These are phyloP conservation scores for Termitomyces sp. DNA, from an alignment of 768 basidiomycete species.

Conservation along the genomic window DNA sequence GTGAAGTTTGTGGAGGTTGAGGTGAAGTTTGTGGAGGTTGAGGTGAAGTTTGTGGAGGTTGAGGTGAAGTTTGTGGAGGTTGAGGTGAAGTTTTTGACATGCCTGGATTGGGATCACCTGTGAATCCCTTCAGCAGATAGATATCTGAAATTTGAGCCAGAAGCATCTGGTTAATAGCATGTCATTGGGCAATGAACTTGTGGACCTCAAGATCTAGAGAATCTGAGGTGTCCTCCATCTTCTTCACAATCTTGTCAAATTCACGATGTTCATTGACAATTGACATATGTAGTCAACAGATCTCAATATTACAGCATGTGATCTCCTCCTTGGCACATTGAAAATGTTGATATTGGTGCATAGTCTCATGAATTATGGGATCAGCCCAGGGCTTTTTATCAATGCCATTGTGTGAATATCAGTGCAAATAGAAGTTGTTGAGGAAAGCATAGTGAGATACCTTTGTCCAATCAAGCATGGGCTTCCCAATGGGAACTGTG, in stretches of 20 bases:
- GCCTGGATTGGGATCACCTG: neutral
- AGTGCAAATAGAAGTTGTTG: too few species aligned
- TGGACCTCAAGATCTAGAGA: neutral
- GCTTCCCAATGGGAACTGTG: too few species aligned
- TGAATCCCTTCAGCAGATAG: neutral
- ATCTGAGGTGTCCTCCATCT: neutral
- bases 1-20: too few species aligned
- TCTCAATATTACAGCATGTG: neutral
- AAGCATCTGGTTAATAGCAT: neutral
- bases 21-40: too few species aligned
- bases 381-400: constrained; percentile 3
- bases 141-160: neutral
- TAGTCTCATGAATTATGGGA: constrained; percentile 2
- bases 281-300: constrained; percentile 3
- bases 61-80: too few species aligned
- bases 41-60: too few species aligned
- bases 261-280: too few species aligned
- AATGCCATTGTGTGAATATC: neutral
- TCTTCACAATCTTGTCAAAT: neutral
- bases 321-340: constrained; percentile 4
- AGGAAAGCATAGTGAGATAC: too few species aligned
- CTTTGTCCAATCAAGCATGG: too few species aligned
- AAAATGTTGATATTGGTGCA: neutral
- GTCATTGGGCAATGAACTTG: neutral
- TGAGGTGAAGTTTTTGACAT: neutral